These are phyloP conservation scores for Lactifluus pinguis DNA, from an alignment of 768 basidiomycete species.

Conservation along the genomic window DNA sequence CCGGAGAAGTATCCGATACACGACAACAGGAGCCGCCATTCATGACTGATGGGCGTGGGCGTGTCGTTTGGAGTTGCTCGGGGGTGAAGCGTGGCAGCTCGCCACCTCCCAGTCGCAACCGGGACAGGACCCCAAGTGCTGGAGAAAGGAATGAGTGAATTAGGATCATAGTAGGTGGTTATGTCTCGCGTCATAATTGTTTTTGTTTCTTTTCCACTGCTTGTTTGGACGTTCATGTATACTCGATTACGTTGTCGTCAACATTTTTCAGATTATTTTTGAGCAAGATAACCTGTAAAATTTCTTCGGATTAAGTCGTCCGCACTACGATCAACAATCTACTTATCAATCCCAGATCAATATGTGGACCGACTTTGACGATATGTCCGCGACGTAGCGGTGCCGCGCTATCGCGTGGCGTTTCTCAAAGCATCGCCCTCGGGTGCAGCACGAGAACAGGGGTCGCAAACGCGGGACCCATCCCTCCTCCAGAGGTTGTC, in stretches of 20 bases:
- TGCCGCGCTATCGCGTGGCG: too few species aligned
- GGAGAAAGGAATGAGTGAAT: not conserved
- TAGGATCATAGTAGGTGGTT: not conserved
- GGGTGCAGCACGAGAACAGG: too few species aligned
- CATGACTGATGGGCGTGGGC: conserved; percentile 29
- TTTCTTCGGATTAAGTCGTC: not conserved
- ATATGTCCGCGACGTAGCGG: too few species aligned
- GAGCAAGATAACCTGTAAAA: not conserved
- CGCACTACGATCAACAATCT: too few species aligned
- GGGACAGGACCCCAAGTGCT: not conserved
- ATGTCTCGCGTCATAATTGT: not conserved
- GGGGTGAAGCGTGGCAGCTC: conserved; percentile 10
- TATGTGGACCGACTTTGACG: too few species aligned
- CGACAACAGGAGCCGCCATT: conserved; percentile 24
- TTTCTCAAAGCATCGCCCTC: too few species aligned
- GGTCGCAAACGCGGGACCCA: too few species aligned
- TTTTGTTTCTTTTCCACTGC: not conserved
- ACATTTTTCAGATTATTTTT: not conserved
- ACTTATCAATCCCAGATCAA: too few species aligned
- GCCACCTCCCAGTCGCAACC: not conserved
- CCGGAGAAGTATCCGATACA: not conserved
- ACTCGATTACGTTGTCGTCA: not conserved
- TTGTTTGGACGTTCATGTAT: not conserved
- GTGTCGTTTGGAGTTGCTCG: conserved; percentile 28
- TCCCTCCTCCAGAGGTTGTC: too few species aligned